Percentiles rank a stretch among this genome's conserved stretches.
Evolutionary conservation across 345 rosid genomes (phyloP).

Genomic region (Salix suchowensis): DNA sequence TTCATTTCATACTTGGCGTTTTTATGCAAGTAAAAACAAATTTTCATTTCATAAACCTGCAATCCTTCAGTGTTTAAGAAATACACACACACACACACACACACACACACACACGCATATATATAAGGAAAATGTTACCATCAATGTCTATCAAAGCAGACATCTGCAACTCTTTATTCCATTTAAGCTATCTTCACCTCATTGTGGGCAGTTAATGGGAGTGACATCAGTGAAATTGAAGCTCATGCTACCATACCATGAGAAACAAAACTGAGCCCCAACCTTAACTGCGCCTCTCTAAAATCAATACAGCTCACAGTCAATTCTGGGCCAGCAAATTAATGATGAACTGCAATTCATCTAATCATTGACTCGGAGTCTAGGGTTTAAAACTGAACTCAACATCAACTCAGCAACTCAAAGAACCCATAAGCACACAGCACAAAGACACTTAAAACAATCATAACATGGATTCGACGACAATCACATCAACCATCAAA

Average conservation of each 20-base stretch:
- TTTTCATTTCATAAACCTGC: too few relatives aligned
- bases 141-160: not conserved
- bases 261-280: not conserved
- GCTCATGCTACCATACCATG: not conserved
- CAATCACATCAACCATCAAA: not conserved
- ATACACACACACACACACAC: too few relatives aligned
- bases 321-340: not conserved
- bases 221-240: not conserved
- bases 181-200: not conserved
- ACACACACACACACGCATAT: too few relatives aligned
- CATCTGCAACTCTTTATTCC: not conserved
- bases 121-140: not conserved
- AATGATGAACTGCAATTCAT: not conserved
- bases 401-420: not conserved
- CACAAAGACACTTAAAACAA: not conserved
- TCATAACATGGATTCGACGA: too few relatives aligned
- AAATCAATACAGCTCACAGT: not conserved
- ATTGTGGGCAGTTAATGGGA: not conserved
- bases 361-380: not conserved
- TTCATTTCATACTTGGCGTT: too few relatives aligned
- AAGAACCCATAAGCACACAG: not conserved
- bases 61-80: too few relatives aligned
- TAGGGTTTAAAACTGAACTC: not conserved
- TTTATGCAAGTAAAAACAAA: too few relatives aligned
- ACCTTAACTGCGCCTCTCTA: not conserved